phyloP scores from a whole-genome alignment of 768 basidiomycete genomes.

The Lyophyllum atratum region DNA sequence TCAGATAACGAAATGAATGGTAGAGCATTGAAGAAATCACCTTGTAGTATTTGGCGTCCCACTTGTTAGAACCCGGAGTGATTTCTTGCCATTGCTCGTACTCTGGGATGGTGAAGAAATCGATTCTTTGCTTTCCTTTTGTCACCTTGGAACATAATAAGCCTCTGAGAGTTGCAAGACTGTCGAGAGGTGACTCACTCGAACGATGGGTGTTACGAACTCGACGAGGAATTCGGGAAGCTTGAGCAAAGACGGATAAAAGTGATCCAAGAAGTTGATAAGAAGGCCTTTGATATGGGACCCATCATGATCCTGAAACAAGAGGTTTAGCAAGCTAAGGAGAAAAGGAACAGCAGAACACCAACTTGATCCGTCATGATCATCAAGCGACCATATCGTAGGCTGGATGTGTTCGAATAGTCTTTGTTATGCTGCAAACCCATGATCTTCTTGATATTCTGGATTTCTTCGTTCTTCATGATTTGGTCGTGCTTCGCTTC shows the following conservation, averaged over 20 bases:
- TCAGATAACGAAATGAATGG: constrained; percentile 4
- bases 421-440: constrained; percentile 94
- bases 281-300: constrained; percentile 99
- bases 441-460: constrained; percentile 97
- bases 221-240: constrained; percentile 93
- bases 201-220: constrained; percentile 97
- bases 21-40: constrained; percentile 41
- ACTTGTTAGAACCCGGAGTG: constrained; percentile 75
- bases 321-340: background rate
- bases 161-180: background rate
- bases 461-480: constrained; percentile 97
- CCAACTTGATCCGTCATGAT: constrained; percentile 99
- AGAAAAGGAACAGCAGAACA: background rate
- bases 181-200: constrained; percentile 49
- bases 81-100: constrained; percentile 90
- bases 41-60: constrained; percentile 98
- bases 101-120: constrained; percentile 98
- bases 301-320: constrained; percentile 91
- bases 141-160: constrained; percentile 48
- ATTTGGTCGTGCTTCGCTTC: constrained; percentile 96
- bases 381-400: constrained; percentile 96
- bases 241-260: constrained; percentile 92
- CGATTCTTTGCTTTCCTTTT: constrained; percentile 74
- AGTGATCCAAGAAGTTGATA: constrained; percentile 97
- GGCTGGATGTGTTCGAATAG: constrained; percentile 62